Evolutionary conservation across 768 basidiomycete species (phyloP), one percentile per base, ranked within the genome.

Genomic region (Clavaria fumosa): DNA sequence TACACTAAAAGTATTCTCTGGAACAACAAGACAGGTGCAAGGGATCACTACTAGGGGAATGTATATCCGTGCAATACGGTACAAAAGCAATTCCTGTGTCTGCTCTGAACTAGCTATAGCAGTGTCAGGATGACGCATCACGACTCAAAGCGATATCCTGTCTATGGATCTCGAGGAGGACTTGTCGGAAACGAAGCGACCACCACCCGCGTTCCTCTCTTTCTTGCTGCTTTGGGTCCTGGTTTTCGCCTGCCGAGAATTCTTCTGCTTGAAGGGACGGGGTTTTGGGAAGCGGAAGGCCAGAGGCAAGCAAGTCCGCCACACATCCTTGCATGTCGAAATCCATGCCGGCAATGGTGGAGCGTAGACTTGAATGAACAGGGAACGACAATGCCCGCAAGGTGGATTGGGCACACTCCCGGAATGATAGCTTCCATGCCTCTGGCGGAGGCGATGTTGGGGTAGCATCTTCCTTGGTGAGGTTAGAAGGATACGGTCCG

Each of bases 121-220:
- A n/a, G n/a, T n/a, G n/a, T n/a, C n/a, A n/a, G n/a, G 26, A 28
- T 28, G 9, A 9, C 14, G 14, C 14, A 14, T 28, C 9, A 28
- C 26, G 14, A 28, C 9, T 28, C 26, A 28, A 28, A 9, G 26
- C 9, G 9, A 28, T 14, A 70, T 58, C 56, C 34, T 52, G 49
- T 15, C 55, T 45, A 42, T 68, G 67, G 45, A 75, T 49, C 50
- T 80, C 79, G 7, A 57, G 51, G 41, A 76, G 53, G 9, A 78
- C 69, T 44, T 76, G 67, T 45, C 72, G 70, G 45, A 81, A 79
- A 31, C 76, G 57, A 28, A 73, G 46, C 9, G 71, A 62, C 81
- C 82, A 84, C 77, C 78, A 83, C 3, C 69, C 75, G 0, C 80
- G 61, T 43, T 81, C 76, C 48, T 80, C 76, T 18, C 75, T 52